Evolutionary conservation across 179 eudicot species (phyloP).

Genomic region (Gypsophila paniculata): DNA sequence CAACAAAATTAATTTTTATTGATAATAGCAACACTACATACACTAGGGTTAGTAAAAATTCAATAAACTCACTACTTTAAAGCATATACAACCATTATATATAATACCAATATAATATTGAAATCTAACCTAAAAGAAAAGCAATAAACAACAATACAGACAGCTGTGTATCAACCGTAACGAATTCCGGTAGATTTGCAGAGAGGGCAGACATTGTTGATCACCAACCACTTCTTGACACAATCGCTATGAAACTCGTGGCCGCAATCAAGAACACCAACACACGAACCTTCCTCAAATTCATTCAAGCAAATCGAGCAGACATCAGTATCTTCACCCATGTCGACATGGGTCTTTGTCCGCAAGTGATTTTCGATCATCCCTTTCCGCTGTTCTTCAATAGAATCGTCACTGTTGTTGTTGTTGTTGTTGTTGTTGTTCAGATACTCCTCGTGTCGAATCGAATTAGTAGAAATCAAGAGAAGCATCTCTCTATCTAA

Average conservation of each 20-base stretch:
- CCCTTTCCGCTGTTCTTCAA: neutral
- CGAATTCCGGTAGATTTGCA: neutral
- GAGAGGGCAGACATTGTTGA: slow-evolving; percentile 8
- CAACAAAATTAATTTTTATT: too few relatives aligned
- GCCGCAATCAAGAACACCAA: neutral
- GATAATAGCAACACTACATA: too few relatives aligned
- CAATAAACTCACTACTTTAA: too few relatives aligned
- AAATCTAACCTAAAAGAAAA: too few relatives aligned
- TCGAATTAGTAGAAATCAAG: neutral
- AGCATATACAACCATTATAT: too few relatives aligned
- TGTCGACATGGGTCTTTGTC: neutral
- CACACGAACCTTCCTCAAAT: neutral
- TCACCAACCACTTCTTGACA: neutral
- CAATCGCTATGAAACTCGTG: neutral
- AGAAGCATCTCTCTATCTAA: neutral
- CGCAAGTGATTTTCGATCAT: neutral
- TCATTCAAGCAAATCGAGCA: neutral
- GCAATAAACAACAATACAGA: too few relatives aligned
- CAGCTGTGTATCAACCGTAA: too few relatives aligned
- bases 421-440: neutral
- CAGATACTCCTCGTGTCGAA: neutral
- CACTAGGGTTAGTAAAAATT: too few relatives aligned
- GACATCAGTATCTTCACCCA: neutral
- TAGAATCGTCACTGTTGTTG: too few relatives aligned
- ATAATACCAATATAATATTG: too few relatives aligned